Evolutionary conservation across 2,329 filamentous ascomycete species (phyloP).

Genomic region (Penicillium sumatraense): DNA sequence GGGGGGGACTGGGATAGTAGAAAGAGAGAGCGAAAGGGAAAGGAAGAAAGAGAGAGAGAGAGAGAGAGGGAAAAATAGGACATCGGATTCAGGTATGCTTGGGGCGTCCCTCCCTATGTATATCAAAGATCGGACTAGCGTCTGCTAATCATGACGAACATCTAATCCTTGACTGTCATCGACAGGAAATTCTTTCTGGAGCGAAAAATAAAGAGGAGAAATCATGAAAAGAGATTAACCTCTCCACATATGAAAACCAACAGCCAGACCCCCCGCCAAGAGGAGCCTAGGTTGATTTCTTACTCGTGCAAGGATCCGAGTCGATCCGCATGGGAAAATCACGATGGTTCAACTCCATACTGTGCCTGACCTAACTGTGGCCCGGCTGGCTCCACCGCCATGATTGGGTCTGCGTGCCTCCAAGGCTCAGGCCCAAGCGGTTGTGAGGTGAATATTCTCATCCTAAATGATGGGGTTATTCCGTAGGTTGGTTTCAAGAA

Average conservation of each 20-base stretch:
- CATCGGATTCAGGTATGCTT: constrained; percentile 11
- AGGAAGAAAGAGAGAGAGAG: constrained; percentile 1
- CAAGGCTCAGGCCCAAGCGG: constrained; percentile 8
- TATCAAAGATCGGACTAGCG: constrained; percentile 30
- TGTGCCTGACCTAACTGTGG: constrained; percentile 33
- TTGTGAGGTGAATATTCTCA: neutral
- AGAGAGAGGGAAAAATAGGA: constrained; percentile 8
- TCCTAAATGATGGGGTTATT: neutral
- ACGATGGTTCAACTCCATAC: constrained; percentile 27
- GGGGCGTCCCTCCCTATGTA: constrained; percentile 30
- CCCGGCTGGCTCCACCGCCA: constrained; percentile 24
- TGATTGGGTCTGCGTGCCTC: constrained; percentile 19
- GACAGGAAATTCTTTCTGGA: neutral
- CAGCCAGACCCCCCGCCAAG: constrained; percentile 11
- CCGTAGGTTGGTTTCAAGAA: neutral
- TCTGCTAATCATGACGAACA: constrained; percentile 29
- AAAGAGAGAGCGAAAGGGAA: neutral
- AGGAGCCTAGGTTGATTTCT: constrained; percentile 17
- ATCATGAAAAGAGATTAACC: constrained; percentile 4
- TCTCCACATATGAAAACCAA: constrained; percentile 1
- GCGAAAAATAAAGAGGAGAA: constrained; percentile 1
- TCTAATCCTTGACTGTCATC: constrained; percentile 20
- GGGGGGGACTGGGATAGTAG: neutral
- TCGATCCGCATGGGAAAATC: constrained; percentile 31
- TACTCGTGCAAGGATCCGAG: constrained; percentile 31